A percentile compares a stretch with the other conserved stretches of the same genome.
Evolutionary conservation across 306 rosid genomes (phyloP).

Genomic region (Rosa rugosa): DNA sequence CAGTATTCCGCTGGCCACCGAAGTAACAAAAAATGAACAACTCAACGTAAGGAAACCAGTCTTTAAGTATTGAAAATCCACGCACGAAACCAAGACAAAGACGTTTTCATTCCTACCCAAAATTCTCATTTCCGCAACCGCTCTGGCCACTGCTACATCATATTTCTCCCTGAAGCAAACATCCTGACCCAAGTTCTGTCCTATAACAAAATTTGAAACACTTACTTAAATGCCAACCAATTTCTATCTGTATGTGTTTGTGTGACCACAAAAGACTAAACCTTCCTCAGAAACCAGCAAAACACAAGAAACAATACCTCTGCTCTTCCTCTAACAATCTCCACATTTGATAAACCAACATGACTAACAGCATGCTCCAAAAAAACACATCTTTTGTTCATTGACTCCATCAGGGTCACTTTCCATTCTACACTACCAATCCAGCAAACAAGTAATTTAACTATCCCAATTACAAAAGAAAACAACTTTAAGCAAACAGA

Average conservation of each 20-base stretch:
- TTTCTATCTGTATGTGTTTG: neutral
- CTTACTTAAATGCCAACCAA: neutral
- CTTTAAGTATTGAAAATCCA: constrained; percentile 15
- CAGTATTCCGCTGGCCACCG: constrained; percentile 79
- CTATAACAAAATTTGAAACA: constrained; percentile 36
- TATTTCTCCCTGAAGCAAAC: constrained; percentile 66
- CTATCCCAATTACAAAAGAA: neutral
- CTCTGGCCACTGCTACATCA: constrained; percentile 91
- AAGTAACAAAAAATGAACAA: constrained; percentile 23
- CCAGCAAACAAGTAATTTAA: neutral
- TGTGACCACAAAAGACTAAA: too few relatives aligned
- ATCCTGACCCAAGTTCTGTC: constrained; percentile 82
- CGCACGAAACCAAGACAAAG: constrained; percentile 9
- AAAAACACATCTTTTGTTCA: constrained; percentile 81
- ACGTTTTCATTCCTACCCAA: constrained; percentile 45
- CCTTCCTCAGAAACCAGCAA: neutral
- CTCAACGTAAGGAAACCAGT: constrained; percentile 18
- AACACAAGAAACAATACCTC: constrained; percentile 48
- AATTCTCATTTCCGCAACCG: constrained; percentile 89
- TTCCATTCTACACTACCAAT: constrained; percentile 65
- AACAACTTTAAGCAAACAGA: neutral
- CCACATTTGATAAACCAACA: constrained; percentile 64
- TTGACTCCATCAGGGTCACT: constrained; percentile 77
- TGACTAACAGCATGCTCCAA: constrained; percentile 71
- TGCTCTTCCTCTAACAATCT: constrained; percentile 88